Percentiles rank a stretch among this genome's conserved stretches.
phyloP scores from a whole-genome alignment of 306 rosid species.

The Glycyrrhiza uralensis region DNA sequence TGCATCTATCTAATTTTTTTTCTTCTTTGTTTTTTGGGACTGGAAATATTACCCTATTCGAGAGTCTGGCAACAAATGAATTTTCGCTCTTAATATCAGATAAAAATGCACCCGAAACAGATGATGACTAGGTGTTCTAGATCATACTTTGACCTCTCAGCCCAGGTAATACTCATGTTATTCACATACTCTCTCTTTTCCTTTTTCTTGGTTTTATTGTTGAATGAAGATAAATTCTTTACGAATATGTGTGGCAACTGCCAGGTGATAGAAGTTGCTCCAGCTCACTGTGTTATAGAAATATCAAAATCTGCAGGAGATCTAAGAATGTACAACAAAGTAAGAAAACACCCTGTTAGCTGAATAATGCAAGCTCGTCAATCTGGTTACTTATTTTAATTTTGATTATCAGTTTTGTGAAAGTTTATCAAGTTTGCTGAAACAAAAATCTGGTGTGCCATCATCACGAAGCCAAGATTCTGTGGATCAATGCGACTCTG shows the following conservation, averaged over 20 bases:
- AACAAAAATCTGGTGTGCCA: conserved; percentile 31
- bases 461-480: conserved; percentile 39
- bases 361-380: conserved; percentile 1
- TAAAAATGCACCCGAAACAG: conserved; percentile 55
- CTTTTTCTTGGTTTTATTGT: neutral
- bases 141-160: conserved; percentile 60
- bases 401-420: conserved; percentile 63
- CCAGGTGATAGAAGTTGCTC: conserved; percentile 84
- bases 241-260: conserved; percentile 18
- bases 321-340: conserved; percentile 49
- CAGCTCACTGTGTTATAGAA: conserved; percentile 67
- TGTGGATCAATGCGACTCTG: neutral
- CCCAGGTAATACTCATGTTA: conserved; percentile 49
- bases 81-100: conserved; percentile 36
- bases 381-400: conserved; percentile 17
- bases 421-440: conserved; percentile 58
- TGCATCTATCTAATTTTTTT: neutral
- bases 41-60: neutral
- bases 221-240: neutral
- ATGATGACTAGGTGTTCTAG: conserved; percentile 55
- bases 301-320: conserved; percentile 74
- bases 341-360: conserved; percentile 21
- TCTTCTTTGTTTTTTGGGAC: no score
- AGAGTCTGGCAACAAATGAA: neutral
- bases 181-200: neutral